Evolutionary conservation across 2,329 filamentous ascomycete genomes (phyloP), one percentile per base, ranked within the genome.

Genomic region (Phialocephala sp.): DNA sequence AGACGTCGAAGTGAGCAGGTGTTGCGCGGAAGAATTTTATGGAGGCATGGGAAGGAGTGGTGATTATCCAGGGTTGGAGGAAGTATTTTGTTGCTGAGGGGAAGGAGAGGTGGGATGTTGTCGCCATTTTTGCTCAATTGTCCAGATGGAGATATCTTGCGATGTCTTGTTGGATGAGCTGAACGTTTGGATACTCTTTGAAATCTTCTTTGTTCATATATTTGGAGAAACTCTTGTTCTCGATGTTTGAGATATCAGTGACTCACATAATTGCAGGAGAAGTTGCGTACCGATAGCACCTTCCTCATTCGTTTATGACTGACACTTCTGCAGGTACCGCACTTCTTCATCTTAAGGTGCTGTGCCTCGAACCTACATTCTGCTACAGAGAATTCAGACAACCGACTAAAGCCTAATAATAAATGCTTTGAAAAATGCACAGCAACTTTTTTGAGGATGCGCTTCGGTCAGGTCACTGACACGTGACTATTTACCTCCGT

Each of bases 41-140:
- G 0, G 82, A 80, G 0, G 87, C 79, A 11, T 84, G 85, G 0
- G 82, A 82, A 4, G 86, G 77, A 68, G 85, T 80, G 0, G 82
- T 74, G 18, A 82, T 80, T 62, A 80, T 79, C 59, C 76, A 79
- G 71, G 80, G 76, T 45, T 78, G 73, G 14, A 80, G 80, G 67
- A 80, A 77, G 56, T 75, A 76, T 18, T 81, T 68, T 47, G 11
- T n/a, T 47, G 39, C 24, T 4, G 22, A 27, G 24, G 50, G 50
- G 15, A 22, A 54, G 50, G 50, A 54, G 27, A 54, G 50, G 50
- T 54, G 24, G 50, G 50, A 35, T 54, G 20, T 11, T 20, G n/a
- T 50, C 12, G 22, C 12, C 45, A 24, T 11, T 50, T 50, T 12
- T 12, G 37, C 4, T 12, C 11, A 22, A 22, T 18, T 14, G 27